Conservation (phyloP, 495 filamentous ascomycete species). For the Filosporella fistucella region DNA sequence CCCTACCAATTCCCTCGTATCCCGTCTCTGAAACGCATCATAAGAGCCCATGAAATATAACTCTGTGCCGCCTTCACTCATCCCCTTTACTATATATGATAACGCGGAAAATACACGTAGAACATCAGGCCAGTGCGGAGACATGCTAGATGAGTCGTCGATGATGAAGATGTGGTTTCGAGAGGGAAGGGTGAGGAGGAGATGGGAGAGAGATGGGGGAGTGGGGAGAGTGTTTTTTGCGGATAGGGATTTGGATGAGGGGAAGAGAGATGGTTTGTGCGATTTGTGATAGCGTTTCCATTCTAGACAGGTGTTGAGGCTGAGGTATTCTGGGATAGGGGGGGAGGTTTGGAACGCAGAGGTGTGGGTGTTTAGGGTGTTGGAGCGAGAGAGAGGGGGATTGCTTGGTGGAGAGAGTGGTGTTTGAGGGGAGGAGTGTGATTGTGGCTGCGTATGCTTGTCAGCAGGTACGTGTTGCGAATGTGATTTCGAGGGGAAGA, state of each 20-base stretch:
- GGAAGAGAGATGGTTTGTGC: slow-evolving; percentile 11
- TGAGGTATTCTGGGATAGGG: slow-evolving; percentile 13
- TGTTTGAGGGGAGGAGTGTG: no score
- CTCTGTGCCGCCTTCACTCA: slow-evolving; percentile 13
- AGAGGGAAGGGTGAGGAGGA: slow-evolving; percentile 3
- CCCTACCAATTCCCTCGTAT: slow-evolving; percentile 12
- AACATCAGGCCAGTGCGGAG: slow-evolving; percentile 9
- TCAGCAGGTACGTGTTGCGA: no score
- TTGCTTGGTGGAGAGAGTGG: no score
- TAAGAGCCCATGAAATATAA: slow-evolving; percentile 15
- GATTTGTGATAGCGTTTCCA: slow-evolving; percentile 19
- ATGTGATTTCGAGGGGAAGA: no score
- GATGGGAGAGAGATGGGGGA: slow-evolving; percentile 8
- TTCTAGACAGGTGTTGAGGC: slow-evolving; percentile 18
- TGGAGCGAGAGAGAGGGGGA: no score
- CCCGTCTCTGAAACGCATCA: slow-evolving; percentile 13
- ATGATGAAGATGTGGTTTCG: slow-evolving; percentile 20
- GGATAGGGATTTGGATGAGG: slow-evolving; percentile 11
- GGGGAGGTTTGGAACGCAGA: no score
- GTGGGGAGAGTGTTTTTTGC: slow-evolving; percentile 14
- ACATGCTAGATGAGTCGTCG: slow-evolving; percentile 12
- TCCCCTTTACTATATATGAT: slow-evolving; percentile 12
- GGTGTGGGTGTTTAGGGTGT: no score
- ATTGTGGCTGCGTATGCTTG: no score
- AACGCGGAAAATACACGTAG: slow-evolving; percentile 12